Base-by-base conservation (phyloP, 306 rosid genomes). In the Fragaria iinumae region DNA sequence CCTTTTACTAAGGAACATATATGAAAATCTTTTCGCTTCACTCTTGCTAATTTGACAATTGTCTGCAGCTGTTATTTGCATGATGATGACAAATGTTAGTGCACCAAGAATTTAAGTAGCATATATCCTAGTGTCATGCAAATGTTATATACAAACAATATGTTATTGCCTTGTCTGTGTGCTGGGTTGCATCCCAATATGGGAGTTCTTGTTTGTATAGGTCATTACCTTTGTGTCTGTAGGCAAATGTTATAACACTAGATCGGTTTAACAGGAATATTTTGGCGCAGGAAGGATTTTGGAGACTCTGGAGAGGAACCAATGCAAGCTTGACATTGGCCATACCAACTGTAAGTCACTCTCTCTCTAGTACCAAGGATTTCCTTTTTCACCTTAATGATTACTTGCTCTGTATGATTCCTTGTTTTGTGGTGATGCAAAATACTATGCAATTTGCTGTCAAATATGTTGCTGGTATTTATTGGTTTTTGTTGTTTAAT, bases 241-340 rank as follows among this genome's bases (percentile, higher is more conserved):
- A 49, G 20, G 62, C 48, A 71, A 83, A 72, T 79, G 45, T 29
- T 78, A 74, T 79, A 62, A 72, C 71, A 34, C 59, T 72, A 77
- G 69, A 78, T 79, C 83, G 73, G 77, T 84, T 84, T 80, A 60
- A 75, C 80, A 81, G 87, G 87, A 69, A 64, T 82, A 38, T 80
- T 68, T 80, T 84, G 84, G 75, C 88, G 96, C 98, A 95, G 98
- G 99, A 95, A 85, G 99, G 99, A 49, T 84, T 90, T 71, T 25
- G 78, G 50, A 89, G 87, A 81, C 72, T 95, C 83, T 95, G 99
- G 99, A 91, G 97, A 83, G 99, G 99, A 84, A 92, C 99, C 41
- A 69, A 71, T 80, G 97, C 97, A 69, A 95, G 99, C 85, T 87
- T 95, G 81, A 87, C 93, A 56, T 81, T 95, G 88, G 97, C 99